A percentile compares a stretch with the other conserved stretches of the same genome.
Conservation (phyloP, 2,329 filamentous ascomycete genomes). For the Blastomyces gilchristii region DNA sequence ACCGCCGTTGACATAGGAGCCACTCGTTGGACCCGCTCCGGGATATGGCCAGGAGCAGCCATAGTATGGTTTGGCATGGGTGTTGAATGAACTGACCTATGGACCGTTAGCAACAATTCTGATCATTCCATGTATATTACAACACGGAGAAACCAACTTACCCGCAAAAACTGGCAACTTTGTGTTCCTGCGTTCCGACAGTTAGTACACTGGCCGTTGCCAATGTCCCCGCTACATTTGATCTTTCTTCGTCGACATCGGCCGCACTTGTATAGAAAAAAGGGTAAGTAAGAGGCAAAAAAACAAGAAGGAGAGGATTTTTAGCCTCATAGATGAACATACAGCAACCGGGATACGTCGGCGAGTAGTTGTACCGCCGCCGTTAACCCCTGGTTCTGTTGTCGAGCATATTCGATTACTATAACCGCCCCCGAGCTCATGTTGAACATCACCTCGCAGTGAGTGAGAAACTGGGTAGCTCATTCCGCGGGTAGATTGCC, state of each 20-base stretch:
- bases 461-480: slow-evolving; percentile 21
- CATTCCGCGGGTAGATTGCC: slow-evolving; percentile 18
- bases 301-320: background rate
- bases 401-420: slow-evolving; percentile 18
- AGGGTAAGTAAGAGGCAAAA: background rate
- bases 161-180: slow-evolving; percentile 69
- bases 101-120: background rate
- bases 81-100: slow-evolving; percentile 28
- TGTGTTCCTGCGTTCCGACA: slow-evolving; percentile 61
- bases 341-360: slow-evolving; percentile 47
- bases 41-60: slow-evolving; percentile 23
- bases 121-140: background rate
- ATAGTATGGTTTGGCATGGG: slow-evolving; percentile 20
- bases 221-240: slow-evolving; percentile 76
- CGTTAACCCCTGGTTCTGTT: slow-evolving; percentile 29
- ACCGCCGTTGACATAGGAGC: slow-evolving; percentile 11
- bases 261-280: slow-evolving; percentile 48
- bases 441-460: slow-evolving; percentile 20
- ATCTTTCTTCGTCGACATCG: slow-evolving; percentile 92
- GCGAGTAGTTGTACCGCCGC: slow-evolving; percentile 30
- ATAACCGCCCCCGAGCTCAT: slow-evolving; percentile 17
- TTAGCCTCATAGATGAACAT: slow-evolving; percentile 13
- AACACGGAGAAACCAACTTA: slow-evolving; percentile 29
- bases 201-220: slow-evolving; percentile 68
- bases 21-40: slow-evolving; percentile 13